phyloP scores from a whole-genome alignment of 768 basidiomycete species.

The Lentinus brumalis region DNA sequence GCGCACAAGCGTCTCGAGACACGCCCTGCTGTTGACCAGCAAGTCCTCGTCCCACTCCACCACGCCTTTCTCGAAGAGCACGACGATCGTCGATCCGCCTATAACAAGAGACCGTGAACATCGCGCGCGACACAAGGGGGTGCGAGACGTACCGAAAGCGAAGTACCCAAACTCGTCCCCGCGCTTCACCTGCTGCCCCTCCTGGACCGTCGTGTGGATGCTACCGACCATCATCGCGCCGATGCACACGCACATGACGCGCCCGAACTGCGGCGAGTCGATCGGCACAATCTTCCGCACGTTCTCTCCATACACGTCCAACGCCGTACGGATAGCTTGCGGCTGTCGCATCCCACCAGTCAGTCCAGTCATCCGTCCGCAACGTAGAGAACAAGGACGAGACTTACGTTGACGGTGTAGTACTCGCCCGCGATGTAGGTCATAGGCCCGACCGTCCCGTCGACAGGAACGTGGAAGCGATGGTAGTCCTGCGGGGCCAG shows the following conservation, averaged over 20 bases:
- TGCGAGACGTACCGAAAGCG: slow-evolving; percentile 73
- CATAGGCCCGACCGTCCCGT: slow-evolving; percentile 82
- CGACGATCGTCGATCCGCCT: slow-evolving; percentile 93
- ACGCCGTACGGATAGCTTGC: slow-evolving; percentile 86
- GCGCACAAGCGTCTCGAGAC: slow-evolving; percentile 88
- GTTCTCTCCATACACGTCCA: slow-evolving; percentile 96
- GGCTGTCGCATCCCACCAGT: slow-evolving; percentile 48
- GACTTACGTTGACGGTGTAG: slow-evolving; percentile 88
- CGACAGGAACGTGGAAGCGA: slow-evolving; percentile 88
- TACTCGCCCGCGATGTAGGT: slow-evolving; percentile 87
- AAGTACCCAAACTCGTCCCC: slow-evolving; percentile 95
- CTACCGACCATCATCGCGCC: slow-evolving; percentile 97
- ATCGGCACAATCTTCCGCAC: slow-evolving; percentile 91
- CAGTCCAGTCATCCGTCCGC: background rate
- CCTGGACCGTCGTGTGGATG: slow-evolving; percentile 83
- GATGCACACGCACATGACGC: slow-evolving; percentile 89
- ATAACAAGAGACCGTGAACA: background rate
- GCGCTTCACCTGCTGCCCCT: slow-evolving; percentile 77
- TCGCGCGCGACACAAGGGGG: background rate
- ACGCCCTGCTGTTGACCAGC: slow-evolving; percentile 77
- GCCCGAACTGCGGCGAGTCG: slow-evolving; percentile 85
- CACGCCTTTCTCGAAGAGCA: slow-evolving; percentile 82
- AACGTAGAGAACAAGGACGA: background rate
- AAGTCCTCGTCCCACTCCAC: slow-evolving; percentile 94
- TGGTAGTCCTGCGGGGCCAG: slow-evolving; percentile 96